A percentile compares a stretch with the other conserved stretches of the same genome.
These are phyloP conservation scores for Vigna reflexopilosa DNA, from an alignment of 306 rosid species.

Conservation along the genomic window DNA sequence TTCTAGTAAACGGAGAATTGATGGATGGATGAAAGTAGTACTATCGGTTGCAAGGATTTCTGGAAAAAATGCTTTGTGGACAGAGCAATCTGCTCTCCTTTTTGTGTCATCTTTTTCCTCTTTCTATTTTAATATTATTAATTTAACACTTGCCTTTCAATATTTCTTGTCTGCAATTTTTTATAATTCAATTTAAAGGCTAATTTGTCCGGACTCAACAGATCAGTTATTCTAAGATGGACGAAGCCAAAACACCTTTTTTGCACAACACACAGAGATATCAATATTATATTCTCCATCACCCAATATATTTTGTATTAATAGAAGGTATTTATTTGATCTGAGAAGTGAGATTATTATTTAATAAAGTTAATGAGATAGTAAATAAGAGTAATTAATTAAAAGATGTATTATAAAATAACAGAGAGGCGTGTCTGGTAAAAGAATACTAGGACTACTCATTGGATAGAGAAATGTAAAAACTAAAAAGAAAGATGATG, in stretches of 20 bases:
- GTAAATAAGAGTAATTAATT: too few species aligned
- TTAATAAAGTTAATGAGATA: too few species aligned
- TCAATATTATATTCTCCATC: background rate
- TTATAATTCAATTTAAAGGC: conserved; percentile 41
- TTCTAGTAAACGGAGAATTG: conserved; percentile 50
- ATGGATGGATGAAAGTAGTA: conserved; percentile 60
- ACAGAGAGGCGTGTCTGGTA: conserved; percentile 12
- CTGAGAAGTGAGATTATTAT: too few species aligned
- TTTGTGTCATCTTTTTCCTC: conserved; percentile 47
- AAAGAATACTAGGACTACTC: background rate
- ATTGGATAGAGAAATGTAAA: conserved; percentile 45
- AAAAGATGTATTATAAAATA: background rate
- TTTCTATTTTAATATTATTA: background rate
- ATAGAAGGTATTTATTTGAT: too few species aligned
- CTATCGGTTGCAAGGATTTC: conserved; percentile 72
- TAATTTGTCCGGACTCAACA: conserved; percentile 44
- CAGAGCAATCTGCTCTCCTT: conserved; percentile 66
- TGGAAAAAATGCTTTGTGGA: conserved; percentile 62
- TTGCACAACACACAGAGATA: background rate
- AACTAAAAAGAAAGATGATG: conserved; percentile 24
- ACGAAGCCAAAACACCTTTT: conserved; percentile 36
- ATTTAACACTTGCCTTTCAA: conserved; percentile 36
- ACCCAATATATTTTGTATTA: background rate
- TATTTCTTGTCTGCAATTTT: background rate
- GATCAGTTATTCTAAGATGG: conserved; percentile 36